Conservation (phyloP, 2,329 filamentous ascomycete species). For the Botrytis fragariae region DNA sequence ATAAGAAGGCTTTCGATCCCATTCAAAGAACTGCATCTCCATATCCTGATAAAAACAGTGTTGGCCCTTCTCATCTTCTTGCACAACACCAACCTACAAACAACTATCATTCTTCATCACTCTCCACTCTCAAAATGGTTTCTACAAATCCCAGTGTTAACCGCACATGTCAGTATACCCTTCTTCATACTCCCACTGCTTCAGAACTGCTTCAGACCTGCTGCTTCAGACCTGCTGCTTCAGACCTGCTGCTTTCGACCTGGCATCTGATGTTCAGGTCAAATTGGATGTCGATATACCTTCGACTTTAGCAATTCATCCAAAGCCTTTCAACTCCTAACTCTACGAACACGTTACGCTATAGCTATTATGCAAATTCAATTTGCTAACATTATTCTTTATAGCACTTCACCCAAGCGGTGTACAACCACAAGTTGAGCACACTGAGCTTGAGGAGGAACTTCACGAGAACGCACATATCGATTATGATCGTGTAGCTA, state of each 20-base stretch:
- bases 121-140: constrained; percentile 32
- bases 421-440: constrained; percentile 57
- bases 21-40: constrained; percentile 34
- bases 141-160: constrained; percentile 45
- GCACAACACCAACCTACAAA: constrained; percentile 30
- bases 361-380: constrained; percentile 26
- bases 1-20: constrained; percentile 29
- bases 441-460: constrained; percentile 97
- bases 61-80: constrained; percentile 32
- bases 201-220: not conserved
- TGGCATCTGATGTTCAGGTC: not conserved
- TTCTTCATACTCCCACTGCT: not conserved
- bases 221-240: not conserved
- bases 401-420: constrained; percentile 35
- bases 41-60: constrained; percentile 32
- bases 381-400: constrained; percentile 1
- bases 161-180: constrained; percentile 50
- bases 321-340: not conserved
- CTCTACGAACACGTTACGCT: constrained; percentile 48
- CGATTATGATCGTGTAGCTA: constrained; percentile 97
- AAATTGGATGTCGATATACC: not conserved
- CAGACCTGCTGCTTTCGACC: not conserved
- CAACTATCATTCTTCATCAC: constrained; percentile 33
- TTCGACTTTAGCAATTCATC: not conserved
- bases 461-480: constrained; percentile 98